Conservation (phyloP, 2,329 filamentous ascomycete genomes). For the Peltaster fructicola region DNA sequence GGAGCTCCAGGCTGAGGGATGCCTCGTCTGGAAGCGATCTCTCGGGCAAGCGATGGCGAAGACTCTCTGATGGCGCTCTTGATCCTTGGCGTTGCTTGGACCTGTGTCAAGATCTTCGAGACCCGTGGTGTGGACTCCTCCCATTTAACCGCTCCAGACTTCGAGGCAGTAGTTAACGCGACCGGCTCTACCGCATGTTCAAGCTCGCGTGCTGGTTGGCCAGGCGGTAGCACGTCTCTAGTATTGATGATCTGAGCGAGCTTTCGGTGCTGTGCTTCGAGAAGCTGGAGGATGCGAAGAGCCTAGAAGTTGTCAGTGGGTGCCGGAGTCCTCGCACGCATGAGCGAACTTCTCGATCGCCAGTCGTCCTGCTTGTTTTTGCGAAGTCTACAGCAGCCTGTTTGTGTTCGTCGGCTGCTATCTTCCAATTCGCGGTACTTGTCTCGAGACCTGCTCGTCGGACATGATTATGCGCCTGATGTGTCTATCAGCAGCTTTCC, state of each 20-base stretch:
- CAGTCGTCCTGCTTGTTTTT: slow-evolving; percentile 56
- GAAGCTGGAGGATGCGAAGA: slow-evolving; percentile 61
- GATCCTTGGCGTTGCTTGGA: too few relatives aligned
- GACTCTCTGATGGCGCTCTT: slow-evolving; percentile 16
- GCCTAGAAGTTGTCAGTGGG: too few relatives aligned
- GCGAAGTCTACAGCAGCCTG: slow-evolving; percentile 78
- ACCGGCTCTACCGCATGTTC: too few relatives aligned
- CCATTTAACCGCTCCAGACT: too few relatives aligned
- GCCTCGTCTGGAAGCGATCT: slow-evolving; percentile 21
- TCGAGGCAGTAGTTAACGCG: too few relatives aligned
- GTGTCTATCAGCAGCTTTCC: slow-evolving; percentile 4
- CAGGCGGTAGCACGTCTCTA: too few relatives aligned
- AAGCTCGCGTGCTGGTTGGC: too few relatives aligned
- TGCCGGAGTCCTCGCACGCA: too few relatives aligned
- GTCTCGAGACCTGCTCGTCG: slow-evolving; percentile 63
- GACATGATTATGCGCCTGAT: slow-evolving; percentile 72
- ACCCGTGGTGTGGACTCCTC: too few relatives aligned
- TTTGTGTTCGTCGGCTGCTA: slow-evolving; percentile 75
- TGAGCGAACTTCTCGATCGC: slow-evolving; percentile 35
- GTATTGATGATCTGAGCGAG: slow-evolving; percentile 68
- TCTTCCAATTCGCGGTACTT: slow-evolving; percentile 50
- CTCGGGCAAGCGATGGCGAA: slow-evolving; percentile 20
- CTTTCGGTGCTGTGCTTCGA: slow-evolving; percentile 74
- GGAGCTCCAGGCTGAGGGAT: slow-evolving; percentile 14
- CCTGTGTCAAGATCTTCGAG: too few relatives aligned